These are phyloP conservation scores for Fusarium mangiferae DNA, from an alignment of 2,329 filamentous ascomycete genomes.

Conservation along the genomic window DNA sequence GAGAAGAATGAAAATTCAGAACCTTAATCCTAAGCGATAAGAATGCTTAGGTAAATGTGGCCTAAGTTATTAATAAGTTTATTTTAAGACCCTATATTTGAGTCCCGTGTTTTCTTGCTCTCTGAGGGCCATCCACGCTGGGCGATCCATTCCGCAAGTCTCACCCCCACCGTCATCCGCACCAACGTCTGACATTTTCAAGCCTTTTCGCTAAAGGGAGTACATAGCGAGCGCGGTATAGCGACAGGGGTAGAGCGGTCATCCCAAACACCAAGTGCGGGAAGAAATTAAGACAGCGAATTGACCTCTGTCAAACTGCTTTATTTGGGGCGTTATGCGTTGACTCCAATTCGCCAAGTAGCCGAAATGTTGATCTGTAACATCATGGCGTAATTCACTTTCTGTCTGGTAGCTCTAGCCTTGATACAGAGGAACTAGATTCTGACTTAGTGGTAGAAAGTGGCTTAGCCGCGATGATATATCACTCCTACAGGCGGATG, in stretches of 20 bases:
- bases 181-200: background rate
- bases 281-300: rapidly evolving
- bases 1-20: too few species aligned
- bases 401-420: rapidly evolving
- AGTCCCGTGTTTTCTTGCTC: too few species aligned
- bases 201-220: rapidly evolving
- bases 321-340: rapidly evolving
- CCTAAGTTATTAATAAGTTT: too few species aligned
- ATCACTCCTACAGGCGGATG: rapidly evolving
- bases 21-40: too few species aligned
- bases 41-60: too few species aligned
- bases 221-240: background rate
- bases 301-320: rapidly evolving
- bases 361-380: too few species aligned
- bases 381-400: too few species aligned
- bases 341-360: rapidly evolving
- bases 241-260: rapidly evolving
- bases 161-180: background rate
- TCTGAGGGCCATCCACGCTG: too few species aligned
- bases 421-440: too few species aligned
- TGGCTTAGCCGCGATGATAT: background rate
- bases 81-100: too few species aligned
- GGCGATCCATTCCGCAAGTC: too few species aligned
- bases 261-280: rapidly evolving
- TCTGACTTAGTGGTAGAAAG: rapidly evolving